phyloP scores from a whole-genome alignment of 805 yeast genomes.

The Schizosaccharomyces octosporus region DNA sequence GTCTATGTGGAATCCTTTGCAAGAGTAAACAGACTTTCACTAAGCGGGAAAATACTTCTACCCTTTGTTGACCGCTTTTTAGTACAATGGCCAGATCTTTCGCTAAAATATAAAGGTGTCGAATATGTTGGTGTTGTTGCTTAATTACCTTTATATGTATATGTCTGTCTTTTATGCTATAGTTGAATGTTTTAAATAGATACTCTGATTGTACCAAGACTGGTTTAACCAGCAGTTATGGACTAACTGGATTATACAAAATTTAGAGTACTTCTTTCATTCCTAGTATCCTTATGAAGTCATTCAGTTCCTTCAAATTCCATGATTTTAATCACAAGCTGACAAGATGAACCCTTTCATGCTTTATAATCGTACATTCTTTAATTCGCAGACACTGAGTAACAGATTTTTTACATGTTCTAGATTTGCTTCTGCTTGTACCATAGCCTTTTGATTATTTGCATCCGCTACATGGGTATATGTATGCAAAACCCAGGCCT shows the following conservation, averaged over 20 bases:
- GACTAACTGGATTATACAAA: no score
- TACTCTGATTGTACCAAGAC: no score
- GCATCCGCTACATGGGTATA: neutral
- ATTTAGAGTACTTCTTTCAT: no score
- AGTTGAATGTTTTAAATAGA: no score
- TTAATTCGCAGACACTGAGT: neutral
- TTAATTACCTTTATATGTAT: neutral
- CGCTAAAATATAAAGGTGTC: constrained; percentile 22
- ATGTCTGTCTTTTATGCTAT: neutral
- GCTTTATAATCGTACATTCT: neutral
- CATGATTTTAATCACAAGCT: no score
- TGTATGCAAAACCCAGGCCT: neutral
- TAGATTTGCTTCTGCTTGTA: constrained; percentile 14
- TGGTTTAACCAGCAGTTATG: no score
- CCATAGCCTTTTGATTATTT: neutral
- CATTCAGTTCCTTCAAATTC: no score
- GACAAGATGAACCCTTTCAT: neutral
- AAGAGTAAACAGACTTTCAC: constrained; percentile 46
- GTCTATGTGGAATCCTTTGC: constrained; percentile 75
- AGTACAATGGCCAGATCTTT: constrained; percentile 69
- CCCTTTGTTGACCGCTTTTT: constrained; percentile 38
- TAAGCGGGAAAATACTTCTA: constrained; percentile 51
- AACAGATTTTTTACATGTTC: neutral
- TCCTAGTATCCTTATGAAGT: no score
- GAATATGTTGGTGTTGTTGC: constrained; percentile 58